These are phyloP conservation scores for Eucalyptus pauciflora DNA, from an alignment of 345 rosid genomes.

Conservation along the genomic window DNA sequence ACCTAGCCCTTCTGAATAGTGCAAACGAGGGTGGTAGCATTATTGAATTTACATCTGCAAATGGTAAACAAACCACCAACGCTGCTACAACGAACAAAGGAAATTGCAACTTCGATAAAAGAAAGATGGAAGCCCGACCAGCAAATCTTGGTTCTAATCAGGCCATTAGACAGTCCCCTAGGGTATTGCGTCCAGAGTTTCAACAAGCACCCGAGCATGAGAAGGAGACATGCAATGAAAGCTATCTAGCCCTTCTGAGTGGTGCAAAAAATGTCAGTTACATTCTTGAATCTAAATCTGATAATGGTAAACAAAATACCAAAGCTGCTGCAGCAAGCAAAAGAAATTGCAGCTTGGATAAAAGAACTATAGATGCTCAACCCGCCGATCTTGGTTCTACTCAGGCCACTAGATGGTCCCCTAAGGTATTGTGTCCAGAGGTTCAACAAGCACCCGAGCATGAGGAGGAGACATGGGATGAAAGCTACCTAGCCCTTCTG, in stretches of 20 bases:
- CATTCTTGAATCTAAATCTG: neutral
- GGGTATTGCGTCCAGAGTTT: neutral
- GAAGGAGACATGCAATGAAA: constrained; percentile 5
- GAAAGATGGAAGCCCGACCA: neutral
- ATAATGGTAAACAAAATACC: constrained; percentile 1
- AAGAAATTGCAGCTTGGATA: neutral
- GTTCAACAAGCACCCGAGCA: neutral
- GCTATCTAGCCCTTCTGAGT: neutral
- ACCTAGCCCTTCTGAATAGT: neutral
- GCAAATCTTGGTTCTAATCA: neutral
- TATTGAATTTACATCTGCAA: neutral
- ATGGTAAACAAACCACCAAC: constrained; percentile 1
- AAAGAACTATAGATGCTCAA: neutral
- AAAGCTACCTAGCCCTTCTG: constrained; percentile 3
- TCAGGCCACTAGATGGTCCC: neutral
- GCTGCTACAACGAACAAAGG: neutral
- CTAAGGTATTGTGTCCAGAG: neutral
- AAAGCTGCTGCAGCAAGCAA: neutral
- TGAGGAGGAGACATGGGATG: constrained; percentile 4
- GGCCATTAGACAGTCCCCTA: neutral
- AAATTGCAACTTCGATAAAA: neutral
- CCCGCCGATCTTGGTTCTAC: neutral
- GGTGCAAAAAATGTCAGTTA: constrained; percentile 1
- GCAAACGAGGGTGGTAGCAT: neutral
- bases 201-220: neutral